Conservation (phyloP, 352 stramenopile genomes). For the Pelagophyceae sp. region DNA sequence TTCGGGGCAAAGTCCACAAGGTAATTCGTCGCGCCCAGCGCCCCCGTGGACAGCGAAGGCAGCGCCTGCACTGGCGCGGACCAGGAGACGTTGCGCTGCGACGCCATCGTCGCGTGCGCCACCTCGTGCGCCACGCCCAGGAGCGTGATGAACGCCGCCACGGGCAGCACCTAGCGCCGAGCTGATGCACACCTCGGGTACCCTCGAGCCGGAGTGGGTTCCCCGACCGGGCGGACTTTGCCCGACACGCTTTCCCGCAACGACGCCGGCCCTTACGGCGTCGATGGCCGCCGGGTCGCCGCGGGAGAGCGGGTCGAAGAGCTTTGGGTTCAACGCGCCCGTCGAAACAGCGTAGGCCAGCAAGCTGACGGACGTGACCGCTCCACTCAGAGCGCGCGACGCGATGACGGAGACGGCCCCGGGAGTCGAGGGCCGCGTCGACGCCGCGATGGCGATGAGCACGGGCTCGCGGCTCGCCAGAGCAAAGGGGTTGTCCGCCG, state of each 20-base stretch:
- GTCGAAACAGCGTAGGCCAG: background rate
- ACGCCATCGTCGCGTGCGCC: background rate
- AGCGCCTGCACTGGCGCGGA: background rate
- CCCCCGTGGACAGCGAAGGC: background rate
- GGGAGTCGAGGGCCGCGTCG: background rate
- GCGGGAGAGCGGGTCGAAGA: background rate
- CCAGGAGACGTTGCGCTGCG: background rate
- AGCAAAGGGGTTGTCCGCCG: background rate
- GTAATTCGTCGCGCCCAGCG: background rate
- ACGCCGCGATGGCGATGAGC: background rate
- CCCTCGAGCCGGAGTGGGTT: no score
- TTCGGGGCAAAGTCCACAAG: background rate
- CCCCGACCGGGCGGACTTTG: no score
- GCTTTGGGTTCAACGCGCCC: background rate
- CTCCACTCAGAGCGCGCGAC: background rate
- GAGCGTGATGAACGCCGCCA: background rate
- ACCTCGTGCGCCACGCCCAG: background rate
- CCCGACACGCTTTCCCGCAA: no score
- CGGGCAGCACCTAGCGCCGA: background rate
- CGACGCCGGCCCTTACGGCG: no score
- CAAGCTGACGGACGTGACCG: background rate
- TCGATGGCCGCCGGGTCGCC: background rate
- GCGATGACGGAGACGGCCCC: background rate
- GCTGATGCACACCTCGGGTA: no score
- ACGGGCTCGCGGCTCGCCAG: background rate